phyloP scores from a whole-genome alignment of 2,329 filamentous ascomycete genomes.

The Botrytis squamosa region DNA sequence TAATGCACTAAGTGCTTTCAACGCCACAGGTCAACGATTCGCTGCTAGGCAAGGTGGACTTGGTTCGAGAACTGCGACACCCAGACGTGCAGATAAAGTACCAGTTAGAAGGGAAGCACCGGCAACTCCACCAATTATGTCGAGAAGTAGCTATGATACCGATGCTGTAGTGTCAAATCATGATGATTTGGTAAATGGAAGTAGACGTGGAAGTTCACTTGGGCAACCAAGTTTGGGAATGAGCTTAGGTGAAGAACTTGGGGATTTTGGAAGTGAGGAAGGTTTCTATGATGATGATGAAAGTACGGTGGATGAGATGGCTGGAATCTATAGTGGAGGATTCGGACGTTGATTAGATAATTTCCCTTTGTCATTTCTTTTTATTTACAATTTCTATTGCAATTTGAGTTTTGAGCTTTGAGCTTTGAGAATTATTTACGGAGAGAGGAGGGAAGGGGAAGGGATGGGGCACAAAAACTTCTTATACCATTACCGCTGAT shows the following conservation, averaged over 20 bases:
- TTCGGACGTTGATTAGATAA: constrained; percentile 6
- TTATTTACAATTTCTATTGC: not conserved
- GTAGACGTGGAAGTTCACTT: constrained; percentile 2
- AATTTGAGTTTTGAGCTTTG: not conserved
- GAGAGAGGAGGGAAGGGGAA: not conserved
- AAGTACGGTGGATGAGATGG: constrained; percentile 29
- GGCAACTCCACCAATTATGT: constrained; percentile 61
- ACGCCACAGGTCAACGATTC: constrained; percentile 58
- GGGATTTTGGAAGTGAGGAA: constrained; percentile 33
- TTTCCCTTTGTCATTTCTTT: constrained; percentile 2
- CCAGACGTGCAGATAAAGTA: constrained; percentile 45
- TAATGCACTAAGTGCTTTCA: constrained; percentile 52
- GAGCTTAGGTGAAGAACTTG: constrained; percentile 15
- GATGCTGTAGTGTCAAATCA: constrained; percentile 51
- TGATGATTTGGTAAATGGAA: constrained; percentile 43
- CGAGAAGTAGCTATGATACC: constrained; percentile 56
- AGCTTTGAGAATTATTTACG: not conserved
- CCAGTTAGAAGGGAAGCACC: constrained; percentile 41
- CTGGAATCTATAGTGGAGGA: constrained; percentile 22
- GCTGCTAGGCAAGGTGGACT: constrained; percentile 47
- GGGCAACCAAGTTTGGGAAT: constrained; percentile 11
- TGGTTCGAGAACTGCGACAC: constrained; percentile 33
- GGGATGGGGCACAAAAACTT: not conserved
- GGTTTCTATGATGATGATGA: constrained; percentile 41
- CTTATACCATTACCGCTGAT: not conserved